These are phyloP conservation scores for Boletus edulis DNA, from an alignment of 768 basidiomycete genomes.

Conservation along the genomic window DNA sequence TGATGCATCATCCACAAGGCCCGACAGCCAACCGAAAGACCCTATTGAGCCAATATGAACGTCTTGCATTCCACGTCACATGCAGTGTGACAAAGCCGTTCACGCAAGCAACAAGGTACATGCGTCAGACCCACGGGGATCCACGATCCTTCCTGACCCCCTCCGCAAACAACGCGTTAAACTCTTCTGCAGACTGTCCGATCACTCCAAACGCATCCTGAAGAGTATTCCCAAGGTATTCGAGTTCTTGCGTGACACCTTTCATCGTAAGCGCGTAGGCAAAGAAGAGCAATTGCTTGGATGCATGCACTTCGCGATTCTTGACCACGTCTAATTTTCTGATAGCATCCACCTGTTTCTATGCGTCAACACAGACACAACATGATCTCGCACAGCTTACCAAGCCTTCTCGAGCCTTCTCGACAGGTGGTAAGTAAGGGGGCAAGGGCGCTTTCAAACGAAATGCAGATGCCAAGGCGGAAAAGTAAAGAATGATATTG, in stretches of 20 bases:
- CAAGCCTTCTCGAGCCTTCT: slow-evolving; percentile 75
- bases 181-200: slow-evolving; percentile 76
- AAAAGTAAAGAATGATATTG: slow-evolving; percentile 89
- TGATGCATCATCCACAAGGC: slow-evolving; percentile 11
- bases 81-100: background rate
- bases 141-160: slow-evolving; percentile 3
- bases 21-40: background rate
- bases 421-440: slow-evolving; percentile 93
- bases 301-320: slow-evolving; percentile 75
- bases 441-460: slow-evolving; percentile 90
- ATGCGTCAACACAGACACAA: background rate
- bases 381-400: slow-evolving; percentile 39
- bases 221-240: slow-evolving; percentile 72
- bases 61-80: slow-evolving; percentile 3
- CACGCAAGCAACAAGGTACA: background rate
- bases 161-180: slow-evolving; percentile 69
- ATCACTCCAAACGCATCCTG: slow-evolving; percentile 94
- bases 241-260: slow-evolving; percentile 88
- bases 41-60: background rate
- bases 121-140: slow-evolving; percentile 14
- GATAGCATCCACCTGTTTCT: slow-evolving; percentile 71
- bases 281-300: slow-evolving; percentile 86
- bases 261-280: slow-evolving; percentile 95
- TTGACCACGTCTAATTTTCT: slow-evolving; percentile 85
- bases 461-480: slow-evolving; percentile 76